Evolutionary conservation across 2,329 filamentous ascomycete genomes (phyloP).

Genomic region (Atkinsonella hypoxylon): DNA sequence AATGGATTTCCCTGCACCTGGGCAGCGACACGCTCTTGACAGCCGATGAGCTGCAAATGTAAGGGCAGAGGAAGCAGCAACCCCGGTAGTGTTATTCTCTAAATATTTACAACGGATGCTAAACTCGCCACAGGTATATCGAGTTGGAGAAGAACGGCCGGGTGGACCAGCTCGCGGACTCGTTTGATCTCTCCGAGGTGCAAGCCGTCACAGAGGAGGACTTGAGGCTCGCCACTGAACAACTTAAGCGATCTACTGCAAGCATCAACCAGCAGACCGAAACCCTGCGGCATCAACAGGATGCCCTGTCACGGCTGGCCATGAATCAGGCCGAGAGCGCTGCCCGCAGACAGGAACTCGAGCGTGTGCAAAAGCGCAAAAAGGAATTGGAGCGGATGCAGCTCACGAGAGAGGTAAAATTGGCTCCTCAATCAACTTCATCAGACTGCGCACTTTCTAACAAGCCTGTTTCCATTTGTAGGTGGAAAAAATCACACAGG

Average conservation of each 20-base stretch:
- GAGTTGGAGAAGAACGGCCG: constrained; percentile 35
- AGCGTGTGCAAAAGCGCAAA: constrained; percentile 16
- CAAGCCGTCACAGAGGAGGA: constrained; percentile 47
- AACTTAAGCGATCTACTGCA: constrained; percentile 52
- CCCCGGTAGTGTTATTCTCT: too few relatives aligned
- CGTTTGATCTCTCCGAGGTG: constrained; percentile 33
- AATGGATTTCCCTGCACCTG: constrained; percentile 39
- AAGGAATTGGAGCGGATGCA: constrained; percentile 27
- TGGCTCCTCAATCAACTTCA: background rate
- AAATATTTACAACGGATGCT: background rate
- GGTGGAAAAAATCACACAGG: constrained; percentile 37
- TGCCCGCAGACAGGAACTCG: constrained; percentile 17
- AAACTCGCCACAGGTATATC: constrained; percentile 32
- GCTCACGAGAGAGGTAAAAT: constrained; percentile 28
- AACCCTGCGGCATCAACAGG: constrained; percentile 47
- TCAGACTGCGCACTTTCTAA: too few relatives aligned
- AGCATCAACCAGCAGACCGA: constrained; percentile 53
- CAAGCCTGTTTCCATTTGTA: constrained; percentile 14
- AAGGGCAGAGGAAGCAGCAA: background rate
- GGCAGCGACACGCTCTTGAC: constrained; percentile 39
- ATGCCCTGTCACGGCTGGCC: constrained; percentile 41
- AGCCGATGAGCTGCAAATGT: constrained; percentile 42
- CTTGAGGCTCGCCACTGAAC: constrained; percentile 46
- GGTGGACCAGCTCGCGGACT: constrained; percentile 31
- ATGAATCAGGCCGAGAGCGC: constrained; percentile 25